These are phyloP conservation scores for Barbarea vulgaris DNA, from an alignment of 345 rosid species.

Conservation along the genomic window DNA sequence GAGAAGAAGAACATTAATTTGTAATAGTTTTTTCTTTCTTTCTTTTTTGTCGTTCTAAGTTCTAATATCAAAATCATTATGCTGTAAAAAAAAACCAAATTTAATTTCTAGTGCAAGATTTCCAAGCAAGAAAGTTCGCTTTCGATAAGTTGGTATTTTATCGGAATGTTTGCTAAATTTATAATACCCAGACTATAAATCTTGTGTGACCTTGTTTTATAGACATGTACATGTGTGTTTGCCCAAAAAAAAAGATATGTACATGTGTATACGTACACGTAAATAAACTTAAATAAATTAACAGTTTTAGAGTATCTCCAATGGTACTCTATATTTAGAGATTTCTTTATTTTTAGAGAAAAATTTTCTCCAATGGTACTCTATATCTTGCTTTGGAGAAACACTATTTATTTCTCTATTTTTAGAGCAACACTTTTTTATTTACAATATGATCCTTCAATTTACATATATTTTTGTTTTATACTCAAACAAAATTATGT, in stretches of 20 bases:
- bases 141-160: not conserved
- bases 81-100: not conserved
- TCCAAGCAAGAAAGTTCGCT: not conserved
- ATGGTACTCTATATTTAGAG: no score
- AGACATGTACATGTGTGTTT: not conserved
- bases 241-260: not conserved
- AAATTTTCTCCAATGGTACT: no score
- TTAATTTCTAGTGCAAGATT: not conserved
- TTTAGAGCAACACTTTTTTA: no score
- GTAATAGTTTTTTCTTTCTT: not conserved
- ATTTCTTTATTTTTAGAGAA: no score
- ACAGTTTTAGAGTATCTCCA: no score
- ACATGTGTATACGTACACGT: not conserved
- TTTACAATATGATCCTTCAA: no score
- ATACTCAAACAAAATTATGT: no score
- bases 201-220: not conserved
- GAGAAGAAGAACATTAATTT: not conserved
- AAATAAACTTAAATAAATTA: not conserved
- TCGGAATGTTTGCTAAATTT: not conserved
- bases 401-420: no score
- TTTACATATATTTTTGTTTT: no score
- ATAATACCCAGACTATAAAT: not conserved
- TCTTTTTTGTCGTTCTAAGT: no score
- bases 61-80: not conserved
- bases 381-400: no score